Conservation (phyloP, 2,329 filamentous ascomycete species). For the Colletotrichum trifolii region DNA sequence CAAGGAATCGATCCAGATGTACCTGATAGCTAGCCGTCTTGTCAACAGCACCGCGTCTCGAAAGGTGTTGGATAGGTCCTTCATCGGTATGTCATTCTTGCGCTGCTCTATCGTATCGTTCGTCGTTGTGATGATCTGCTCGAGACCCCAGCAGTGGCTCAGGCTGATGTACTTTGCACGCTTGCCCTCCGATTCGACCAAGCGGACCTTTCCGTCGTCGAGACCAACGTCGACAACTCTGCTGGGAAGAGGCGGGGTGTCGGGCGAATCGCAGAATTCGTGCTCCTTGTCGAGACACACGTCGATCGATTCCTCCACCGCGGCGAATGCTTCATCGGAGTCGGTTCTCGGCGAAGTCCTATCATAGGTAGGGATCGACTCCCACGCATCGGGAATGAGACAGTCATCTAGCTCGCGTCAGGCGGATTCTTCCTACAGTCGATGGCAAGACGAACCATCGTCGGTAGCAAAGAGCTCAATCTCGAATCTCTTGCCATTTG, state of each 20-base stretch:
- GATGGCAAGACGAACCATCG: background rate
- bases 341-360: background rate
- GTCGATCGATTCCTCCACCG: background rate
- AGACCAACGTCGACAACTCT: background rate
- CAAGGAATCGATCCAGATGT: slow-evolving; percentile 45
- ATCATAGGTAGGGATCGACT: background rate
- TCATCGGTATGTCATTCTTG: slow-evolving; percentile 10
- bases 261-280: background rate
- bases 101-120: slow-evolving; percentile 9
- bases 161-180: slow-evolving; percentile 25
- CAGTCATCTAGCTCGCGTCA: background rate
- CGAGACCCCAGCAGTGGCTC: slow-evolving; percentile 38
- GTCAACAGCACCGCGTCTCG: slow-evolving; percentile 40
- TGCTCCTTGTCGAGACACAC: background rate
- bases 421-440: background rate
- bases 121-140: slow-evolving; percentile 3
- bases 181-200: background rate
- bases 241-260: background rate
- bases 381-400: background rate
- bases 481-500: background rate
- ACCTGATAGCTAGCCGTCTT: slow-evolving; percentile 39
- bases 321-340: background rate
- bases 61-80: slow-evolving; percentile 37
- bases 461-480: background rate
- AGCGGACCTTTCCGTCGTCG: background rate